Conservation (phyloP, 2,329 filamentous ascomycete species). For the Alternaria arborescens region DNA sequence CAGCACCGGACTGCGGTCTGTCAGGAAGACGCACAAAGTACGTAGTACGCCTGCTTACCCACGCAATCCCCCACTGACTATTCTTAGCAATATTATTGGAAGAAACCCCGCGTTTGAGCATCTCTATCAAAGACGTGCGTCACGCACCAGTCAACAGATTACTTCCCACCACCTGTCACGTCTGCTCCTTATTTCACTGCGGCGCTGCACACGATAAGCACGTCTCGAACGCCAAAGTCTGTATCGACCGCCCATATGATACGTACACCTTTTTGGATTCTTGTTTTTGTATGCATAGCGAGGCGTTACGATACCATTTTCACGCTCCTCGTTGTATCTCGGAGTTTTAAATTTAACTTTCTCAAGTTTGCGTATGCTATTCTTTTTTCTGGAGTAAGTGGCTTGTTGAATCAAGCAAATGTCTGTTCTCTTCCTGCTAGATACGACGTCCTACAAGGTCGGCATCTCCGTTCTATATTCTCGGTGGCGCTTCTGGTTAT, state of each 20-base stretch:
- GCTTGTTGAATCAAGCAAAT: background rate
- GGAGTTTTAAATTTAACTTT: slow-evolving; percentile 16
- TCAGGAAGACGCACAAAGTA: slow-evolving; percentile 98
- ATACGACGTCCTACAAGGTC: background rate
- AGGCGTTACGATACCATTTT: slow-evolving; percentile 50
- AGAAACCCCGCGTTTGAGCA: slow-evolving; percentile 60
- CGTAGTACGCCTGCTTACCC: slow-evolving; percentile 20
- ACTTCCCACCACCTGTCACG: background rate
- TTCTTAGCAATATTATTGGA: slow-evolving; percentile 75
- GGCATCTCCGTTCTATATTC: background rate
- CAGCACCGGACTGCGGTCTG: slow-evolving; percentile 87
- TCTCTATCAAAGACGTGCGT: background rate
- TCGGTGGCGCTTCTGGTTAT: background rate
- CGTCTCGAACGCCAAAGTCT: background rate
- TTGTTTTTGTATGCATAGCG: slow-evolving; percentile 46
- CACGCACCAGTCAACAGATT: background rate
- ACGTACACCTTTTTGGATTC: background rate
- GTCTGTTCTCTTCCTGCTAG: background rate
- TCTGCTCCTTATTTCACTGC: background rate
- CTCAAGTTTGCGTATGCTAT: slow-evolving; percentile 16
- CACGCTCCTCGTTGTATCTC: slow-evolving; percentile 17
- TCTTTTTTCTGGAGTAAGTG: background rate
- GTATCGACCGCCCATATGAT: background rate
- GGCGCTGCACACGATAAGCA: background rate
- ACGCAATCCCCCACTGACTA: slow-evolving; percentile 16